Conservation (phyloP, 306 rosid species). For the Cicer arietinum region DNA sequence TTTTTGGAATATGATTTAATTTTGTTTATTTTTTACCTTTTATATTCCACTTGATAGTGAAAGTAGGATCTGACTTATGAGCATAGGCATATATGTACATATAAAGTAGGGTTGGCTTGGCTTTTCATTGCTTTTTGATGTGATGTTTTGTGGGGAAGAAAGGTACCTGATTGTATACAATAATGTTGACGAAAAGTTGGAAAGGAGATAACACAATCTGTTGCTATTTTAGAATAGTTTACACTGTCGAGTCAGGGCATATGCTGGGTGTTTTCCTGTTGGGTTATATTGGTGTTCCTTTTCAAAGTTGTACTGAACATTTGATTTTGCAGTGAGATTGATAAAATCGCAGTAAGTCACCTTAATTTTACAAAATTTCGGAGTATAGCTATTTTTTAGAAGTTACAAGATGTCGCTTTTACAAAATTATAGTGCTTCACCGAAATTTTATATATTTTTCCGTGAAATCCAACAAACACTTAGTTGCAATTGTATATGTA, state of each 20-base stretch:
- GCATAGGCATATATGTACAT: constrained; percentile 41
- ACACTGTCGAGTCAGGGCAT: constrained; percentile 44
- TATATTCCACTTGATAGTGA: constrained; percentile 48
- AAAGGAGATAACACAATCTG: constrained; percentile 36
- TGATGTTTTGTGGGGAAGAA: constrained; percentile 54
- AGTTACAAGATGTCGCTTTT: too few species aligned
- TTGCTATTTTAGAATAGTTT: constrained; percentile 49
- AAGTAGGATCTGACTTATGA: constrained; percentile 45
- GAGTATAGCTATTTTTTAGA: too few species aligned
- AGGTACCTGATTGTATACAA: constrained; percentile 48
- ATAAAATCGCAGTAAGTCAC: too few species aligned
- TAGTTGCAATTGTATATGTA: background rate
- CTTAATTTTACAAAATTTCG: too few species aligned
- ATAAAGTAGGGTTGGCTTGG: constrained; percentile 49
- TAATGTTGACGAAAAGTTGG: constrained; percentile 52
- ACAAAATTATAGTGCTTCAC: too few species aligned
- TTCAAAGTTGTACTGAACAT: constrained; percentile 19
- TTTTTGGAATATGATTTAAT: constrained; percentile 38
- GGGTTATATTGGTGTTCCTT: constrained; percentile 49
- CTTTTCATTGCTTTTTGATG: constrained; percentile 50
- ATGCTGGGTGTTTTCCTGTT: constrained; percentile 60
- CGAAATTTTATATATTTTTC: too few species aligned
- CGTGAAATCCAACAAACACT: too few species aligned
- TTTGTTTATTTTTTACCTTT: constrained; percentile 43
- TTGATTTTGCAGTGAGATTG: too few species aligned